phyloP scores from a whole-genome alignment of 2,329 filamentous ascomycete species.

The Bimuria novae-zelandiae region DNA sequence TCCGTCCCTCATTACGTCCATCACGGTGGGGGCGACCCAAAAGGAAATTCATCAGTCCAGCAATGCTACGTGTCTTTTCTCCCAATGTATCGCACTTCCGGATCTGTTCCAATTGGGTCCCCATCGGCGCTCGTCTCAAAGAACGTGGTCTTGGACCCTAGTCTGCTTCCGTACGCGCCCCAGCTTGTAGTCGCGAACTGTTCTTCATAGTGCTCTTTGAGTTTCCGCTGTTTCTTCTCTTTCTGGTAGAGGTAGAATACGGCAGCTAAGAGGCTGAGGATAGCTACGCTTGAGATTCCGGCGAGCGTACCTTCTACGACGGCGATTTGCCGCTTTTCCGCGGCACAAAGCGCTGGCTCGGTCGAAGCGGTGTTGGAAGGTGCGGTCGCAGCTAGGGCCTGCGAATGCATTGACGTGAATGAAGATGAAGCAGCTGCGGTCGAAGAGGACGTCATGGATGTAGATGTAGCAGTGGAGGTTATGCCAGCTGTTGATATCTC shows the following conservation, averaged over 20 bases:
- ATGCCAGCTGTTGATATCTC: conserved; percentile 13
- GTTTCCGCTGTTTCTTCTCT: conserved; percentile 36
- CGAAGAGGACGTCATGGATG: neutral
- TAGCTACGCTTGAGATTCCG: conserved; percentile 26
- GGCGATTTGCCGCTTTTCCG: conserved; percentile 26
- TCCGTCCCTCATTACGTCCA: too few relatives aligned
- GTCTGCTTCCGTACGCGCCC: neutral
- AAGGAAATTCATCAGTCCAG: neutral
- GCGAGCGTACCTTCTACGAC: conserved; percentile 33
- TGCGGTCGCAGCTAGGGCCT: conserved; percentile 9
- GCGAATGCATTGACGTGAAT: conserved; percentile 14
- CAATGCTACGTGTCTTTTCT: neutral
- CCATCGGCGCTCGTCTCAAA: neutral
- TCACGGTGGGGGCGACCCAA: too few relatives aligned
- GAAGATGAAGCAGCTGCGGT: conserved; percentile 2
- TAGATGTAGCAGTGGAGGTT: conserved; percentile 10
- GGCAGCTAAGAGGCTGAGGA: conserved; percentile 20
- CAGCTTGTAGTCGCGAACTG: conserved; percentile 7
- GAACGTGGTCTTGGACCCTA: neutral
- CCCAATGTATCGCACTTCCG: neutral
- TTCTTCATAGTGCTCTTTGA: conserved; percentile 32
- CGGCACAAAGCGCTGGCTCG: neutral
- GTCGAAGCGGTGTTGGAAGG: neutral
- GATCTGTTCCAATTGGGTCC: neutral
- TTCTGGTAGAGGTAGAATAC: conserved; percentile 32